phyloP scores from a whole-genome alignment of 2,329 filamentous ascomycete species.

The Cucurbitaria berberidis region DNA sequence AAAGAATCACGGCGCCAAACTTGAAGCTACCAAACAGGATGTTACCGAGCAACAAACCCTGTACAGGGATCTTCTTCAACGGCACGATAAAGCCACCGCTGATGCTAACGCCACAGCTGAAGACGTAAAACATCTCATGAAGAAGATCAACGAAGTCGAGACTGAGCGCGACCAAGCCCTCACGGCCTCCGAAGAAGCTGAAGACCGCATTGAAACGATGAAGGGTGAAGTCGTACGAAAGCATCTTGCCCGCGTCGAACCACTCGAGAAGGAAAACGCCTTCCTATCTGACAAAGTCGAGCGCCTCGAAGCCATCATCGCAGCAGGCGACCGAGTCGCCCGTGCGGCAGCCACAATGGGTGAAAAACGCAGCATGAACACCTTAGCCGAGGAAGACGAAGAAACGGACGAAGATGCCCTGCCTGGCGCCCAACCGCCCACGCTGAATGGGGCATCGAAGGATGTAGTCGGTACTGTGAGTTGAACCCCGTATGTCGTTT shows the following conservation, averaged over 20 bases:
- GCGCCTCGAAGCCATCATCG: slow-evolving; percentile 43
- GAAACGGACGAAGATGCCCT: slow-evolving; percentile 28
- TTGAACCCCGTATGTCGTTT: slow-evolving; percentile 13
- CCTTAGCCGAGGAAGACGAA: slow-evolving; percentile 40
- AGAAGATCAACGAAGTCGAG: slow-evolving; percentile 19
- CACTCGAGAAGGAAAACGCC: slow-evolving; percentile 42
- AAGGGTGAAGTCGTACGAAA: slow-evolving; percentile 46
- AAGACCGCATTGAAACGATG: slow-evolving; percentile 44
- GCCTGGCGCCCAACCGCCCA: slow-evolving; percentile 7
- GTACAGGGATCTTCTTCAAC: slow-evolving; percentile 24
- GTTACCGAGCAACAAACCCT: slow-evolving; percentile 20
- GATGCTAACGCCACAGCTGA: slow-evolving; percentile 16
- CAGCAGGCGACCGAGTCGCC: slow-evolving; percentile 45
- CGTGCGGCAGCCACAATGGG: slow-evolving; percentile 44
- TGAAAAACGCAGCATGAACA: slow-evolving; percentile 42
- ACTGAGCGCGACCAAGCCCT: slow-evolving; percentile 29
- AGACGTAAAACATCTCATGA: slow-evolving; percentile 17
- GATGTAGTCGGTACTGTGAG: slow-evolving; percentile 48
- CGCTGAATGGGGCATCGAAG: slow-evolving; percentile 13
- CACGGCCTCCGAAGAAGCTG: slow-evolving; percentile 31
- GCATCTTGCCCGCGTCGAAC: slow-evolving; percentile 43
- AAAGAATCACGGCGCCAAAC: slow-evolving; percentile 25
- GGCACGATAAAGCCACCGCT: slow-evolving; percentile 21
- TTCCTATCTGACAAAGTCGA: slow-evolving; percentile 41
- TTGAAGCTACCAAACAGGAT: slow-evolving; percentile 26